Conservation (phyloP, 2,329 filamentous ascomycete species). For the Onygenales sp. region DNA sequence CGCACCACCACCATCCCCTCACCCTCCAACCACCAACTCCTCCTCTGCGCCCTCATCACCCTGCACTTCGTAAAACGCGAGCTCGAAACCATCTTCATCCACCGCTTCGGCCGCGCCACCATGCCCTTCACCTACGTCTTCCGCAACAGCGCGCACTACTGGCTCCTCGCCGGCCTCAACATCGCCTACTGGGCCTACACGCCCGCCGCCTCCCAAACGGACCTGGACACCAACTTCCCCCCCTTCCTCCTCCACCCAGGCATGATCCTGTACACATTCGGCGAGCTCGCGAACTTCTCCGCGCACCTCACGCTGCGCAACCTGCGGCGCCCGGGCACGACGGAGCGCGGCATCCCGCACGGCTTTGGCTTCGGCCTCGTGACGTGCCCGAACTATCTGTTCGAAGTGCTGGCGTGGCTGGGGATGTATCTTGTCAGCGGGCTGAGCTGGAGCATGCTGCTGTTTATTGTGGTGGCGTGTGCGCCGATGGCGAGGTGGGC, state of each 20-base stretch:
- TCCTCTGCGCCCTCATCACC: slow-evolving; percentile 64
- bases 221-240: not conserved
- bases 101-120: slow-evolving; percentile 88
- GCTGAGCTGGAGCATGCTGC: slow-evolving; percentile 59
- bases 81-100: slow-evolving; percentile 84
- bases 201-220: slow-evolving; percentile 58
- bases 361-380: slow-evolving; percentile 79
- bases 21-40: slow-evolving; percentile 58
- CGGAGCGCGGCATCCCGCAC: slow-evolving; percentile 75
- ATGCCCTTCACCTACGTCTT: slow-evolving; percentile 89
- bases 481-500: slow-evolving; percentile 82
- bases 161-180: slow-evolving; percentile 69
- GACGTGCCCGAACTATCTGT: slow-evolving; percentile 96
- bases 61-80: slow-evolving; percentile 93
- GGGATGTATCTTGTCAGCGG: slow-evolving; percentile 72
- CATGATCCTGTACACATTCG: slow-evolving; percentile 61
- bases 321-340: slow-evolving; percentile 68
- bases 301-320: slow-evolving; percentile 71
- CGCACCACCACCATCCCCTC: slow-evolving; percentile 39
- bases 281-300: slow-evolving; percentile 70
- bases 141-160: slow-evolving; percentile 94
- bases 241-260: slow-evolving; percentile 55
- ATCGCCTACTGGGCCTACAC: slow-evolving; percentile 79
- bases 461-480: slow-evolving; percentile 66
- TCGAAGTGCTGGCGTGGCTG: slow-evolving; percentile 78